Percentiles rank a stretch among this genome's conserved stretches.
These are phyloP conservation scores for Podila epigama DNA, from an alignment of 192 early-diverging fungal species.

Conservation along the genomic window DNA sequence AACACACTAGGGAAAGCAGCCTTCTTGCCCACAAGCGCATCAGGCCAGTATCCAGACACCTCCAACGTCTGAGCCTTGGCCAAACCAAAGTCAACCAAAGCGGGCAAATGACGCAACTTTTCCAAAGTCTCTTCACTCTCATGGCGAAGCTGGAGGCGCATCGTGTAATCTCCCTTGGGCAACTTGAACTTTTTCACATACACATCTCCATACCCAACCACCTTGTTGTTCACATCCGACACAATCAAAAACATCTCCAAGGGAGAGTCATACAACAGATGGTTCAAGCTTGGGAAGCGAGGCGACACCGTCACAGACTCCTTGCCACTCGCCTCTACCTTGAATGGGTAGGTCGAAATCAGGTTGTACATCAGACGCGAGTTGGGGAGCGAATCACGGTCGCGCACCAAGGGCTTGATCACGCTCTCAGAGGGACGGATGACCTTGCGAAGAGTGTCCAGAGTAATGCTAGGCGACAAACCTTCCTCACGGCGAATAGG, in stretches of 20 bases:
- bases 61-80: conserved; percentile 61
- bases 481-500: conserved; percentile 77
- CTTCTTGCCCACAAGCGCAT: conserved; percentile 56
- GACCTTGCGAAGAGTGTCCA: conserved; percentile 69
- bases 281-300: conserved; percentile 65
- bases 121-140: conserved; percentile 75
- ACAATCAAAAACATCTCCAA: conserved; percentile 75
- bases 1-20: conserved; percentile 57
- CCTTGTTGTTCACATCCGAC: conserved; percentile 83
- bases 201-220: conserved; percentile 72
- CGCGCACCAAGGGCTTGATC: conserved; percentile 68
- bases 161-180: conserved; percentile 83
- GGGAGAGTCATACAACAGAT: conserved; percentile 82
- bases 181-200: conserved; percentile 77
- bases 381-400: conserved; percentile 81
- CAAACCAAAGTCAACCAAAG: conserved; percentile 71
- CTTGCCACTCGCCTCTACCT: conserved; percentile 60
- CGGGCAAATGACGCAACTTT: conserved; percentile 67
- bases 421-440: conserved; percentile 70
- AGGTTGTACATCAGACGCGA: conserved; percentile 74
- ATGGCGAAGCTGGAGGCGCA: conserved; percentile 82
- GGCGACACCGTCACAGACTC: conserved; percentile 61
- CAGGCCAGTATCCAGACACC: conserved; percentile 62
- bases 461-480: conserved; percentile 57
- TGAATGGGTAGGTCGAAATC: conserved; percentile 77